Percentiles rank a stretch among this genome's conserved stretches.
These are phyloP conservation scores for Wickerhamiella occidentalis DNA, from an alignment of 805 yeast species.

Conservation along the genomic window DNA sequence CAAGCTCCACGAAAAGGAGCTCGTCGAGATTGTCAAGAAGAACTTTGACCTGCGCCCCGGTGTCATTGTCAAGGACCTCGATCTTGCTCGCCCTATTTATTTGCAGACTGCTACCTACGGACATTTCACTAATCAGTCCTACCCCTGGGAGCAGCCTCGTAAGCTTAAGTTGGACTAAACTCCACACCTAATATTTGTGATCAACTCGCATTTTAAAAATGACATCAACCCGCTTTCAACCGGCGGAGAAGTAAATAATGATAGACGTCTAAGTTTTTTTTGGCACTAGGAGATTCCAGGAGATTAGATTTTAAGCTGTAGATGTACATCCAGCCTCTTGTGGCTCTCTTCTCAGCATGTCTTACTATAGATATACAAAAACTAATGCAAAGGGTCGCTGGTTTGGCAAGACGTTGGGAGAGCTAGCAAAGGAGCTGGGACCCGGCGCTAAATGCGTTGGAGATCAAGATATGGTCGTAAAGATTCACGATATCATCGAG, in stretches of 20 bases:
- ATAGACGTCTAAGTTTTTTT: not conserved
- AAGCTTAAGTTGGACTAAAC: slow-evolving; percentile 26
- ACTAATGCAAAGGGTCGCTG: slow-evolving; percentile 23
- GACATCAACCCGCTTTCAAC: slow-evolving; percentile 7
- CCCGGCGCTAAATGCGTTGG: slow-evolving; percentile 13
- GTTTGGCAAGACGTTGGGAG: slow-evolving; percentile 16
- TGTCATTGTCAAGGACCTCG: slow-evolving; percentile 91
- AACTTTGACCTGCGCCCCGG: slow-evolving; percentile 99
- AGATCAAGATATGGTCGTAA: slow-evolving; percentile 32
- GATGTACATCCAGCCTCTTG: no score
- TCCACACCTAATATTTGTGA: slow-evolving; percentile 1
- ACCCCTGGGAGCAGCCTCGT: slow-evolving; percentile 96
- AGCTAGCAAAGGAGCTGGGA: slow-evolving; percentile 17
- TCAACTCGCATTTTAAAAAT: slow-evolving; percentile 7
- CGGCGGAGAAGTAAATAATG: slow-evolving; percentile 7
- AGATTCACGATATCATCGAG: slow-evolving; percentile 70
- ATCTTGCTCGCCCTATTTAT: slow-evolving; percentile 98
- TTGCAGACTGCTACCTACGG: slow-evolving; percentile 98
- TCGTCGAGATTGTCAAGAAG: slow-evolving; percentile 79
- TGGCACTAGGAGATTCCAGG: no score
- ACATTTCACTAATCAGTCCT: slow-evolving; percentile 97
- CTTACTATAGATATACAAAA: slow-evolving; percentile 17
- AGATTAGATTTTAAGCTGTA: no score
- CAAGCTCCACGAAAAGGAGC: slow-evolving; percentile 73
- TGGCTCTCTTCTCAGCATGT: no score